Conservation (phyloP, 495 filamentous ascomycete genomes). For the Extremus antarcticus region DNA sequence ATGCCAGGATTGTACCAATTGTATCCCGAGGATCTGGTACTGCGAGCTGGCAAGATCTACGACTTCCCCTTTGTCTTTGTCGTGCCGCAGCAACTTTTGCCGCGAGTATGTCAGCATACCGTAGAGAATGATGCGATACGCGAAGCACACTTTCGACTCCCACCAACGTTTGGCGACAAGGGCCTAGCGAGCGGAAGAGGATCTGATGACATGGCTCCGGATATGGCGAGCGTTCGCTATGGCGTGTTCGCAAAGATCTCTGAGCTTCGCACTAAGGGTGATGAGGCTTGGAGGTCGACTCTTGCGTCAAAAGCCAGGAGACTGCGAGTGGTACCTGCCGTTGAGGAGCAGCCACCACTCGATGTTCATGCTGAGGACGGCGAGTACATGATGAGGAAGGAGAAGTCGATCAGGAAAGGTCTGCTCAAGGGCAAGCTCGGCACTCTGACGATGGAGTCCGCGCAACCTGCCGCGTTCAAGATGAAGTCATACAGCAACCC, state of each 20-base stretch:
- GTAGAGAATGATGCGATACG: constrained; percentile 47
- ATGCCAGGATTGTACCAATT: constrained; percentile 63
- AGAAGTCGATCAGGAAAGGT: constrained; percentile 68
- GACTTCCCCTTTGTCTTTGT: constrained; percentile 80
- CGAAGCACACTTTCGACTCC: constrained; percentile 64
- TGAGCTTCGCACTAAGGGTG: constrained; percentile 16
- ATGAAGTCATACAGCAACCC: constrained; percentile 36
- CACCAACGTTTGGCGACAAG: constrained; percentile 67
- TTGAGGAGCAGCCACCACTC: constrained; percentile 67
- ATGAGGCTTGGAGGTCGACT: constrained; percentile 29
- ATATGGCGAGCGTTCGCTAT: constrained; percentile 72
- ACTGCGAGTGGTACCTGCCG: constrained; percentile 65
- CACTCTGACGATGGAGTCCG: constrained; percentile 55
- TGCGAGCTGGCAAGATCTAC: constrained; percentile 56
- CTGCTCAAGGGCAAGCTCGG: constrained; percentile 71
- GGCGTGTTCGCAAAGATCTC: constrained; percentile 47
- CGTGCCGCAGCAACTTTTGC: constrained; percentile 61
- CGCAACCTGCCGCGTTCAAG: constrained; percentile 60
- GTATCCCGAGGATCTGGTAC: constrained; percentile 59
- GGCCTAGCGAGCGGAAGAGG: constrained; percentile 21
- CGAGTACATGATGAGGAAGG: constrained; percentile 58
- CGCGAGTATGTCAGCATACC: constrained; percentile 48
- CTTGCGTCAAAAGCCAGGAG: constrained; percentile 44
- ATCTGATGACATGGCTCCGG: constrained; percentile 66
- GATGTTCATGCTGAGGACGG: constrained; percentile 45